Evolutionary conservation across 768 basidiomycete species (phyloP).

Genomic region (Calocybe gangraenosa): DNA sequence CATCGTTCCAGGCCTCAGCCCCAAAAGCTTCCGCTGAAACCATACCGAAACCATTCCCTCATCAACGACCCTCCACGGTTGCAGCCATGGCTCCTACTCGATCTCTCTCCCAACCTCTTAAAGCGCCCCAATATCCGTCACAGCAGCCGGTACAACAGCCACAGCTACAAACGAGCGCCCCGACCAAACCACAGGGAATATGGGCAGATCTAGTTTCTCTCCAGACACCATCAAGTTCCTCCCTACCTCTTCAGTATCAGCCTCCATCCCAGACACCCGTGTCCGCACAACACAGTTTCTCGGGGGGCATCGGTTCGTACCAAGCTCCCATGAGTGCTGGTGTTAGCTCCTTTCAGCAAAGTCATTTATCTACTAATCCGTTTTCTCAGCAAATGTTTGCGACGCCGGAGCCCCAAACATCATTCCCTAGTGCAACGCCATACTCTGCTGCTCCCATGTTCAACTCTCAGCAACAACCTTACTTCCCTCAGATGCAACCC

Average conservation of each 20-base stretch:
- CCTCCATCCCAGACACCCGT: constrained; percentile 6
- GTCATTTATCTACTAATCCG: constrained; percentile 22
- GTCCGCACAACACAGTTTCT: constrained; percentile 9
- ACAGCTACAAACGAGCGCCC: constrained; percentile 2
- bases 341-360: constrained; percentile 24
- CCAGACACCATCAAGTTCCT: constrained; percentile 40
- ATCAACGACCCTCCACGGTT: constrained; percentile 16
- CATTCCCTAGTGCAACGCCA: background rate
- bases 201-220: constrained; percentile 57
- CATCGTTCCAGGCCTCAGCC: constrained; percentile 12
- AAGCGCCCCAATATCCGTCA: constrained; percentile 14
- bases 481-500: constrained; percentile 20
- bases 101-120: constrained; percentile 20
- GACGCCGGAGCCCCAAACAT: background rate
- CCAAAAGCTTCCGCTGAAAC: constrained; percentile 10
- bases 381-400: constrained; percentile 20
- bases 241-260: constrained; percentile 49
- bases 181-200: constrained; percentile 30
- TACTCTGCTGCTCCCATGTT: constrained; percentile 1
- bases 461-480: constrained; percentile 13
- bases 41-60: constrained; percentile 1
- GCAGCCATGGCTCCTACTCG: constrained; percentile 14
- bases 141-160: constrained; percentile 20
- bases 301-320: constrained; percentile 13
- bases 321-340: constrained; percentile 21